These are phyloP conservation scores for Parmales sp. DNA, from an alignment of 108 stramenopile species.

Conservation along the genomic window DNA sequence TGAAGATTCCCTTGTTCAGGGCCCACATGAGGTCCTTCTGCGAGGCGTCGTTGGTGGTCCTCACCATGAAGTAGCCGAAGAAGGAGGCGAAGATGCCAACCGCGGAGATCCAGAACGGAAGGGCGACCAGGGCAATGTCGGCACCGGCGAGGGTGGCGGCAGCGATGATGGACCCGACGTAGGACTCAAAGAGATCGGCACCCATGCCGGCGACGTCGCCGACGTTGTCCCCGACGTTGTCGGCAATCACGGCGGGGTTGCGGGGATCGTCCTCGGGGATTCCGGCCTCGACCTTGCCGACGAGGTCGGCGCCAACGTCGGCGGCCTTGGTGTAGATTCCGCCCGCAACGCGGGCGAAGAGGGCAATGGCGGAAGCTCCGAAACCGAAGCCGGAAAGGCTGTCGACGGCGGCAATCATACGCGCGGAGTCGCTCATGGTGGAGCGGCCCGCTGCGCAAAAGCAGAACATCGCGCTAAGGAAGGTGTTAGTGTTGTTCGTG, in stretches of 20 bases:
- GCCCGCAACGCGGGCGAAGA: slow-evolving; percentile 93
- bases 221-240: slow-evolving; percentile 97
- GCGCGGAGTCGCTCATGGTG: background rate
- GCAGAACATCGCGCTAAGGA: no score
- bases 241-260: slow-evolving; percentile 96
- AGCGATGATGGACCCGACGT: slow-evolving; percentile 81
- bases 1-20: slow-evolving; percentile 59
- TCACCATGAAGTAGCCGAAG: slow-evolving; percentile 52
- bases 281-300: slow-evolving; percentile 89
- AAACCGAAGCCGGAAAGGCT: slow-evolving; percentile 82
- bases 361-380: slow-evolving; percentile 88
- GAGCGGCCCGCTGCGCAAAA: no score
- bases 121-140: slow-evolving; percentile 50
- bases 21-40: slow-evolving; percentile 58
- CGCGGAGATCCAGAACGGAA: slow-evolving; percentile 79
- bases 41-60: slow-evolving; percentile 46
- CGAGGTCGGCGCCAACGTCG: slow-evolving; percentile 91
- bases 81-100: slow-evolving; percentile 76
- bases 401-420: slow-evolving; percentile 35
- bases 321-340: slow-evolving; percentile 93
- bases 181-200: slow-evolving; percentile 89
- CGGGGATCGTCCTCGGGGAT: slow-evolving; percentile 94
- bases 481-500: no score
- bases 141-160: slow-evolving; percentile 66
- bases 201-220: slow-evolving; percentile 93